These are phyloP conservation scores for Apiospora sp. DNA, from an alignment of 2,329 filamentous ascomycete genomes.

Conservation along the genomic window DNA sequence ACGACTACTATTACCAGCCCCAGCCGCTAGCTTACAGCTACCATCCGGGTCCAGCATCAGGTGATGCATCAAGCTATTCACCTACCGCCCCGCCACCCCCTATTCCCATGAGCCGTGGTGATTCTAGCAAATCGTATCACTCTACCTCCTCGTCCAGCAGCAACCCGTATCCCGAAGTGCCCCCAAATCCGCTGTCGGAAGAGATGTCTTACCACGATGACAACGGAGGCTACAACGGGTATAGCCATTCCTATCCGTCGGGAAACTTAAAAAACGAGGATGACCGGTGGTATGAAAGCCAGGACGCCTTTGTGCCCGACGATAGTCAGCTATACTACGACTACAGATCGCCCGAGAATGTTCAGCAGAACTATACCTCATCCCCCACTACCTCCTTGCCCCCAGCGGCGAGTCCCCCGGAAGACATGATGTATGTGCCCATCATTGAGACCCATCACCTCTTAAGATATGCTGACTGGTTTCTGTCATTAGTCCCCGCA, in stretches of 20 bases:
- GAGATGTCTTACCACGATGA: neutral
- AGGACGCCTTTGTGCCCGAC: neutral
- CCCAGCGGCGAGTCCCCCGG: neutral
- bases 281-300: neutral
- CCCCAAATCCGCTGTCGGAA: neutral
- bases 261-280: neutral
- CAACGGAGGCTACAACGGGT: neutral
- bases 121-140: conserved; percentile 1
- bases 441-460: neutral
- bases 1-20: neutral
- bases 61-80: neutral
- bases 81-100: neutral
- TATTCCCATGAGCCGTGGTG: conserved; percentile 20
- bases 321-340: neutral
- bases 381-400: neutral
- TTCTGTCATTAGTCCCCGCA: neutral
- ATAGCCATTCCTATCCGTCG: neutral
- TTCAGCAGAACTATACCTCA: neutral
- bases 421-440: neutral
- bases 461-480: neutral
- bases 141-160: conserved; percentile 10
- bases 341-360: neutral
- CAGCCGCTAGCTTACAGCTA: neutral
- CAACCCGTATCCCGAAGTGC: neutral
- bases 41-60: neutral